A percentile compares a stretch with the other conserved stretches of the same genome.
Conservation (phyloP, 1,284 basidiomycete species). For the Austroboletus olivaceoglutinosus region DNA sequence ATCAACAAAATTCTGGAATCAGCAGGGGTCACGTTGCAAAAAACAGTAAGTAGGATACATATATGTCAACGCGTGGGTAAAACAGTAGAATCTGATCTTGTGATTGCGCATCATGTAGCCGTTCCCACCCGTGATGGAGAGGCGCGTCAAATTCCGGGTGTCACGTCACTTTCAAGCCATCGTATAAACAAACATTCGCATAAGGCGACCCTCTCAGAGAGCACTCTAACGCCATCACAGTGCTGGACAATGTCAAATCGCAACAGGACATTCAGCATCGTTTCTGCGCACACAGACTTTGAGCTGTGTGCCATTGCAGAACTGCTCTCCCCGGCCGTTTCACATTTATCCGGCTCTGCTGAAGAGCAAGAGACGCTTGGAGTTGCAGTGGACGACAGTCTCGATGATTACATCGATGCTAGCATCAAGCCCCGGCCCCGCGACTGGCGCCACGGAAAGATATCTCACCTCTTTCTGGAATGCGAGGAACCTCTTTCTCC, state of each 20-base stretch:
- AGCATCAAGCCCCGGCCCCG: slow-evolving; percentile 7
- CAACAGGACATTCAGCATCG: slow-evolving; percentile 30
- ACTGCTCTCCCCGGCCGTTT: slow-evolving; percentile 33
- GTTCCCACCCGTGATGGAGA: slow-evolving; percentile 19
- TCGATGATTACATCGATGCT: slow-evolving; percentile 31
- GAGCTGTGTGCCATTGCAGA: slow-evolving; percentile 41
- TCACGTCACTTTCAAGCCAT: slow-evolving; percentile 10
- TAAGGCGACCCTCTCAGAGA: slow-evolving; percentile 23
- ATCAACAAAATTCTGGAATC: slow-evolving; percentile 24
- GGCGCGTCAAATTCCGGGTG: slow-evolving; percentile 14
- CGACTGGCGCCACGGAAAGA: slow-evolving; percentile 7
- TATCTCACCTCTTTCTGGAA: slow-evolving; percentile 31
- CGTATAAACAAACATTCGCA: slow-evolving; percentile 20
- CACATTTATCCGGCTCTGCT: slow-evolving; percentile 18
- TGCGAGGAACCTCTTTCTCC: slow-evolving; percentile 33
- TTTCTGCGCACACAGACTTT: slow-evolving; percentile 37
- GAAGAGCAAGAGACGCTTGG: slow-evolving; percentile 31
- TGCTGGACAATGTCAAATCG: slow-evolving; percentile 18
- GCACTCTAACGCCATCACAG: slow-evolving; percentile 24
- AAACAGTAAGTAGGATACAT: slow-evolving; percentile 30
- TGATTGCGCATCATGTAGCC: slow-evolving; percentile 19
- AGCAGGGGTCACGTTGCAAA: slow-evolving; percentile 21
- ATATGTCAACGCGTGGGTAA: slow-evolving; percentile 21
- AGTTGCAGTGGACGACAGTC: slow-evolving; percentile 27
- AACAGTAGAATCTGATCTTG: slow-evolving; percentile 23